These are phyloP conservation scores for Trichosporon sp. DNA, from an alignment of 1,284 basidiomycete species.

Conservation along the genomic window DNA sequence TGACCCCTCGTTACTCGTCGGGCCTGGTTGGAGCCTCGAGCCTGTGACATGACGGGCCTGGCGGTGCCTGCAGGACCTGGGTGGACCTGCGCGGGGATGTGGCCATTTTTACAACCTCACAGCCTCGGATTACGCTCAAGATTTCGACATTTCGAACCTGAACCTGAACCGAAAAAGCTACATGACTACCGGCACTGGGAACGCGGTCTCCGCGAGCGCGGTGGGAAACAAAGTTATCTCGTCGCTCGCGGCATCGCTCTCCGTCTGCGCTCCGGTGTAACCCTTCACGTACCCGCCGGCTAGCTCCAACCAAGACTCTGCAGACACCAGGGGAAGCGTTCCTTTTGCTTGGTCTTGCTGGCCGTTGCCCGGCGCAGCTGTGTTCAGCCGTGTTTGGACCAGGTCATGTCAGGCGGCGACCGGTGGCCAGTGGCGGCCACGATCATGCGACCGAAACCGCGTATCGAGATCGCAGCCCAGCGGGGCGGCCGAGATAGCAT, in stretches of 20 bases:
- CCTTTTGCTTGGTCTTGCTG: neutral
- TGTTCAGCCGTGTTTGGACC: neutral
- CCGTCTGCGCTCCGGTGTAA: neutral
- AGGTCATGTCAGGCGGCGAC: neutral
- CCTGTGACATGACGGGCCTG: neutral
- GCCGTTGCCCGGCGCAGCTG: neutral
- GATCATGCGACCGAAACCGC: neutral
- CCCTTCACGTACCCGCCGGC: neutral
- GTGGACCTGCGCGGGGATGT: neutral
- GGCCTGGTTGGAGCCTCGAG: neutral
- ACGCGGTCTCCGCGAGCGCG: too few species aligned
- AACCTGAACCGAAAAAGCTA: constrained; percentile 17
- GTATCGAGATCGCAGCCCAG: too few species aligned
- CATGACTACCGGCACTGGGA: neutral
- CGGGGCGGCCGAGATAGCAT: too few species aligned
- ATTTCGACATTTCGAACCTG: constrained; percentile 4
- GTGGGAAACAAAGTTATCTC: constrained; percentile 19
- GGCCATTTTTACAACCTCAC: neutral
- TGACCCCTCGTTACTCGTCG: neutral
- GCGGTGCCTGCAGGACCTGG: neutral
- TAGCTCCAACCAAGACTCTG: neutral
- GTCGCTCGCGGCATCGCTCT: neutral
- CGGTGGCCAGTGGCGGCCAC: neutral
- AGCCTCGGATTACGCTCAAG: neutral
- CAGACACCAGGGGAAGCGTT: neutral